Percentiles rank a stretch among this genome's conserved stretches.
phyloP scores from a whole-genome alignment of 2,329 filamentous ascomycete species.

The Huntiella decipiens region DNA sequence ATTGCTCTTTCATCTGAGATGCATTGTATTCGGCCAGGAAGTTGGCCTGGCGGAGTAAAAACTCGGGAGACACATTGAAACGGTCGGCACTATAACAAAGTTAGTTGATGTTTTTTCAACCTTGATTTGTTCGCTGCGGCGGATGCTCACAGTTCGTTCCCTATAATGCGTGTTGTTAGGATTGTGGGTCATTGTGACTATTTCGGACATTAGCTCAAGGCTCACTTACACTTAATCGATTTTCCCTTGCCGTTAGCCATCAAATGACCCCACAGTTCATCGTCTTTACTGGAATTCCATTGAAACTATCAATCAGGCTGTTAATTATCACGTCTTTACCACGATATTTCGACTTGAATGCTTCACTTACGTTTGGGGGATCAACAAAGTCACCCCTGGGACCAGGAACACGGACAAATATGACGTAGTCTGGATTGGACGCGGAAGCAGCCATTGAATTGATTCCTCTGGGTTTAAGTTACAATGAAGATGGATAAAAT shows the following conservation, averaged over 20 bases:
- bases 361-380: slow-evolving; percentile 51
- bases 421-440: slow-evolving; percentile 44
- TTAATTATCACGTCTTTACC: neutral
- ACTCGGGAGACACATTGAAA: slow-evolving; percentile 73
- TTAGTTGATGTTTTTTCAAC: neutral
- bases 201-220: neutral
- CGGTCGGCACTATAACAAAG: slow-evolving; percentile 37
- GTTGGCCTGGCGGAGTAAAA: slow-evolving; percentile 80
- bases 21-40: slow-evolving; percentile 86
- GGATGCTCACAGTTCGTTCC: slow-evolving; percentile 53
- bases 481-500: neutral
- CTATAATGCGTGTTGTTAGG: slow-evolving; percentile 23
- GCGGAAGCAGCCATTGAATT: no score
- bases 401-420: slow-evolving; percentile 81
- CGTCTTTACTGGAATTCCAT: slow-evolving; percentile 78
- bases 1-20: slow-evolving; percentile 74
- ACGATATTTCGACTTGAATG: slow-evolving; percentile 7
- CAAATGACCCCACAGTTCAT: slow-evolving; percentile 74
- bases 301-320: slow-evolving; percentile 17
- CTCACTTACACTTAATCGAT: slow-evolving; percentile 54
- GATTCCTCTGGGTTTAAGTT: slow-evolving; percentile 15
- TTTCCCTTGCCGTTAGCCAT: slow-evolving; percentile 66
- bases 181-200: slow-evolving; percentile 13
- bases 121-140: neutral
- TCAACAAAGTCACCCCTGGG: slow-evolving; percentile 74